phyloP scores from a whole-genome alignment of 2,329 filamentous ascomycete species.

The Verticillium zaregamsianum region DNA sequence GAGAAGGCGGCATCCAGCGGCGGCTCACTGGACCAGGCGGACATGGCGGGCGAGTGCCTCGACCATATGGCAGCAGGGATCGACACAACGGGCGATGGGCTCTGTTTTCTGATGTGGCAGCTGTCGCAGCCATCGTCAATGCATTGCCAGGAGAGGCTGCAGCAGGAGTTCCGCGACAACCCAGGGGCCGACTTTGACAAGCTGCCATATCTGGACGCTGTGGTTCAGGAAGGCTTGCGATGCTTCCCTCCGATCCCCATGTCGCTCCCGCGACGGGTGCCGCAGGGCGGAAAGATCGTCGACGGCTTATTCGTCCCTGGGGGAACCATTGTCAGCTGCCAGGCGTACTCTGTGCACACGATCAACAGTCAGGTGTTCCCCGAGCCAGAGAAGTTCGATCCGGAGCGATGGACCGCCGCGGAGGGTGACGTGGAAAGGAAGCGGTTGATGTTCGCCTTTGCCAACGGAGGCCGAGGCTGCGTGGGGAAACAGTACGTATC shows the following conservation, averaged over 20 bases:
- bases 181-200: constrained; percentile 38
- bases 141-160: constrained; percentile 46
- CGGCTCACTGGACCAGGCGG: constrained; percentile 42
- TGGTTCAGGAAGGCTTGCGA: constrained; percentile 58
- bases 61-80: constrained; percentile 71
- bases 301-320: constrained; percentile 51
- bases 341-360: constrained; percentile 57
- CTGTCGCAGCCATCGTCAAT: constrained; percentile 56
- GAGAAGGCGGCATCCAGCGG: constrained; percentile 32
- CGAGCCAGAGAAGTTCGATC: constrained; percentile 71
- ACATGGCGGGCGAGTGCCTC: constrained; percentile 63
- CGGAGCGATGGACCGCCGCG: constrained; percentile 76
- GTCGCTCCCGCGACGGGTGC: constrained; percentile 60
- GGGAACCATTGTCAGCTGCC: constrained; percentile 54
- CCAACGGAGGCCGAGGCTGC: constrained; percentile 61
- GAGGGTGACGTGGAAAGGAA: constrained; percentile 69
- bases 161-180: constrained; percentile 44
- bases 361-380: constrained; percentile 66
- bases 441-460: constrained; percentile 61
- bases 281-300: constrained; percentile 47
- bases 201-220: constrained; percentile 57
- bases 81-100: constrained; percentile 65
- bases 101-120: constrained; percentile 70
- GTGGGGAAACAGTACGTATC: constrained; percentile 61
- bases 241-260: constrained; percentile 63